These are phyloP conservation scores for Penicillium sp. DNA, from an alignment of 2,329 filamentous ascomycete species.

Conservation along the genomic window DNA sequence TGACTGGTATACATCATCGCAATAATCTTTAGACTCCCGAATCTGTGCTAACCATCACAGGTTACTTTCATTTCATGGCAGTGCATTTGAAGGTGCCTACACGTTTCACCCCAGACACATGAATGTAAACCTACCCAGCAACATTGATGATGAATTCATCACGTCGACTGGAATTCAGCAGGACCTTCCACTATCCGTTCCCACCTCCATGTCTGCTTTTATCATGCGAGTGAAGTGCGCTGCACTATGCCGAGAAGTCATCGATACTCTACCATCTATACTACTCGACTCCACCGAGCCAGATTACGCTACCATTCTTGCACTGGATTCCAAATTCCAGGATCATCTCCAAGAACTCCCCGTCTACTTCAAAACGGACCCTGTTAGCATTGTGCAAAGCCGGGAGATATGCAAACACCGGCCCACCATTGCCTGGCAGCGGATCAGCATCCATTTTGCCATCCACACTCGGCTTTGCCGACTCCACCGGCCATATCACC, in stretches of 20 bases:
- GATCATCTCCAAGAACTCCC: constrained; percentile 21
- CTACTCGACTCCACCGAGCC: constrained; percentile 24
- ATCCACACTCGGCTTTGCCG: constrained; percentile 31
- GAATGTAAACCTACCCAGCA: constrained; percentile 30
- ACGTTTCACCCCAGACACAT: constrained; percentile 33
- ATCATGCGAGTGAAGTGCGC: constrained; percentile 21
- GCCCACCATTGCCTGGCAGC: constrained; percentile 31
- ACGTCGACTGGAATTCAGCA: constrained; percentile 17
- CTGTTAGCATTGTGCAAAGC: constrained; percentile 27
- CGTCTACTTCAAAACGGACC: constrained; percentile 24
- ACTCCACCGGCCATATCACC: constrained; percentile 33
- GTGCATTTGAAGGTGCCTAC: constrained; percentile 30
- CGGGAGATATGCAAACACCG: constrained; percentile 28
- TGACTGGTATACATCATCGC: constrained; percentile 28
- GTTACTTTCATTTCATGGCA: constrained; percentile 29
- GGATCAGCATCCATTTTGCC: constrained; percentile 29
- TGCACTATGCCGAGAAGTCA: constrained; percentile 28
- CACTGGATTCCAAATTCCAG: constrained; percentile 25
- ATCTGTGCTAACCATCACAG: constrained; percentile 17
- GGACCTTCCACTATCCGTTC: constrained; percentile 19
- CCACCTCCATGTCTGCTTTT: constrained; percentile 27
- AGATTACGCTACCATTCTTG: constrained; percentile 27
- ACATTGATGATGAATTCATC: constrained; percentile 32
- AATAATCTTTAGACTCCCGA: no score
- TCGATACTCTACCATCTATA: constrained; percentile 29